Evolutionary conservation across 257 asterid genomes (phyloP).

Genomic region (Apocynum venetum): DNA sequence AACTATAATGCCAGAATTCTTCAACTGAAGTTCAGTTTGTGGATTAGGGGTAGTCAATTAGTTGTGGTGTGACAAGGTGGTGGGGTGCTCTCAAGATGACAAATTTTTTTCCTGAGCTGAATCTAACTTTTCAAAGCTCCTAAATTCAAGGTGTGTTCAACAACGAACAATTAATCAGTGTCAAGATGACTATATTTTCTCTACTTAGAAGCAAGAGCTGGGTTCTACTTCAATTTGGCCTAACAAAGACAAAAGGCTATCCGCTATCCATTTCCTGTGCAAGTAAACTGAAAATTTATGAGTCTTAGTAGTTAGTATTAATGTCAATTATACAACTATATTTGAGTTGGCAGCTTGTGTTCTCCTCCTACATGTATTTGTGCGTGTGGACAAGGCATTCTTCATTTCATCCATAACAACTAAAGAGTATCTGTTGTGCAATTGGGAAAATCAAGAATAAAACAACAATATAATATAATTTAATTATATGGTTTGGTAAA

Average conservation of each 20-base stretch:
- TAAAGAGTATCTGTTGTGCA: too few species aligned
- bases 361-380: not conserved
- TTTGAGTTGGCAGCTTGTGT: not conserved
- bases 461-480: too few species aligned
- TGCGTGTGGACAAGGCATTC: too few species aligned
- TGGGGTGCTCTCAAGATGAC: not conserved
- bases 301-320: not conserved
- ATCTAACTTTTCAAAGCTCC: conserved; percentile 3
- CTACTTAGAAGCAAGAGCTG: not conserved
- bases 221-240: conserved; percentile 4
- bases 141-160: conserved; percentile 5
- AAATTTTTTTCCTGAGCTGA: not conserved
- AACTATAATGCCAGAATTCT: not conserved
- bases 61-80: not conserved
- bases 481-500: too few species aligned
- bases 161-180: not conserved
- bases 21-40: not conserved
- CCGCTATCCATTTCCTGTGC: not conserved
- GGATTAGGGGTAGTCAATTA: not conserved
- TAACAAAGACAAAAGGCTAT: not conserved
- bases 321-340: not conserved
- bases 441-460: too few species aligned
- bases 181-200: not conserved
- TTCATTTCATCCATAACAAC: too few species aligned
- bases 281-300: not conserved